Evolutionary conservation across 345 rosid species (phyloP), one percentile per base, ranked within the genome.

Genomic region (Gossypium bickii): DNA sequence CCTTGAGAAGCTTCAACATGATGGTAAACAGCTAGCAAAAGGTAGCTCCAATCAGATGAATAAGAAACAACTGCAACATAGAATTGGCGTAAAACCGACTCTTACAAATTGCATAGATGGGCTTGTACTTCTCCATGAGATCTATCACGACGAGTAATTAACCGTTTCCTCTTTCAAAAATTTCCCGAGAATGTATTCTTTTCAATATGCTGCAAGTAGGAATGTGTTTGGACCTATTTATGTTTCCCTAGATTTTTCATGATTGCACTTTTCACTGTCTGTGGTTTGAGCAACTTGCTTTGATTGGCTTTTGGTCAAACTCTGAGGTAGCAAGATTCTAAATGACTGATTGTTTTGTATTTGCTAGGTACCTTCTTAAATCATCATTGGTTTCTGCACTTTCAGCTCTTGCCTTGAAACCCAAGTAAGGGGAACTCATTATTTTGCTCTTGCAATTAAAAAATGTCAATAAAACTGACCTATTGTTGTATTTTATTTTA

Each of bases 31-130:
- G 63, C 85, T 83, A 44, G 87, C 81, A 7, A 86, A 81, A 84
- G 85, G 86, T 3, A 88, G 88, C 61, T 82, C 88, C 4, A 73
- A 56, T 74, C 82, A 86, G 56, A 10, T 74, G 24, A 84, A 81
- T 11, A 76, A 72, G 79, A 83, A 80, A 79, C 86, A 83, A 71
- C 55, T 87, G 82, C 83, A 81, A 77, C 89, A 81, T 51, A 81
- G 86, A 67, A 57, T 90, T 77, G 98, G 98, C 16, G 57, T 86
- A 64, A 94, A 90, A 78, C 98, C 97, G 3, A 72, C 78, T 76
- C 82, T 92, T 34, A 78, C 78, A 43, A 90, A 90, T 85, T 92
- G 97, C 81, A 78, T 86, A 71, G 88, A 94, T 51, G 92, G 97
- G 20, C 93, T 94, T 65, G 76, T 76, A 82, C 71, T 84, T 80